Base-by-base conservation (phyloP, 2,329 filamentous ascomycete species). In the Cryphonectria japonica region DNA sequence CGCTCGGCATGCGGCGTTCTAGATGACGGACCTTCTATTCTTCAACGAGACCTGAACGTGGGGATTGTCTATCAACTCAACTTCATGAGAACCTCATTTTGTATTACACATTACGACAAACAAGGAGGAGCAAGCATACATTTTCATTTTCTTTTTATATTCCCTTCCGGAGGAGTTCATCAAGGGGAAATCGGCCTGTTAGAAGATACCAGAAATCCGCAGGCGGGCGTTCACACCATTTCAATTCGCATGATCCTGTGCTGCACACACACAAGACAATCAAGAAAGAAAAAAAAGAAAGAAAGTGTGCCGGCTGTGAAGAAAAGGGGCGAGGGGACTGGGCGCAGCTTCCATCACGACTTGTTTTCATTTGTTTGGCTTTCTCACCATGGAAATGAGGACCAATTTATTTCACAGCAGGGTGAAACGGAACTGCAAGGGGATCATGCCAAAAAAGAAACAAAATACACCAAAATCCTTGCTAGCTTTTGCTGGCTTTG, bases 81-180 rank as follows among this genome's bases (percentile, higher is more conserved):
- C 39, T 70, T 54, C 46, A 67, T 34, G 64, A 57, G 60, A 46
- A 50, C 68, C 65, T 70, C 68, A 72, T 70, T 60, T 60, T 72
- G 71, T 72, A 68, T 61, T 67, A 72, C 64, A 69, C 68, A 72
- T 70, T 69, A 70, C 69, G 71, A 70, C 54, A 68, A 41, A 70
- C 62, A 69, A 46, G 46, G 57, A 46, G 57, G 52, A 54, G 22
- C 41, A 65, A 67, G 41, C 62, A 63, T 72, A 57, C 41, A 13
- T 61, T 70, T 63, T 59, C 66, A 57, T 59, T 59, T 50, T 37
- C 34, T 37, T 37, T 39, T 13, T 39, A 11, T 11, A 11, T 13
- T 39, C 11, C 11, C 2, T 13, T 11, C 37, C 8, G 37, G 67
- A 41, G 64, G 68, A 63, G 59, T 68, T 68, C 63, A 67, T 70